Conservation (phyloP, 768 basidiomycete species). For the Coprinopsis cinerea region DNA sequence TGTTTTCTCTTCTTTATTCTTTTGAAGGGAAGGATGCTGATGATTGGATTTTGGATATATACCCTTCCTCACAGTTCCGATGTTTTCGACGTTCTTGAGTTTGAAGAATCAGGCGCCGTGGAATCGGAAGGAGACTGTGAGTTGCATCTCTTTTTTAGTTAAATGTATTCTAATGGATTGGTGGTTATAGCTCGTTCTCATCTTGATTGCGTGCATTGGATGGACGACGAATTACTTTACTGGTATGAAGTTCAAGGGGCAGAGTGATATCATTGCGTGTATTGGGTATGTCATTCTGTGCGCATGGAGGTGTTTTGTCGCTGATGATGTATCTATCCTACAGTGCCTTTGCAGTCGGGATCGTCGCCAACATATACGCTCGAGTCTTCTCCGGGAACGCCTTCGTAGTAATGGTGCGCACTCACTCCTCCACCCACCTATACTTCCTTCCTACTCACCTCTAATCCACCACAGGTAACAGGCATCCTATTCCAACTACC, state of each 20-base stretch:
- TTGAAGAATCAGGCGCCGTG: constrained; percentile 60
- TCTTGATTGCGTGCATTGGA: constrained; percentile 59
- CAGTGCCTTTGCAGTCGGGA: constrained; percentile 75
- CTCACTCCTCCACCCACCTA: not conserved
- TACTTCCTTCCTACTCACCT: not conserved
- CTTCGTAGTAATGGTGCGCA: constrained; percentile 73
- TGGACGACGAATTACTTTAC: constrained; percentile 80
- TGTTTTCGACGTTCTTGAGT: constrained; percentile 62
- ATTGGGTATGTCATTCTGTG: constrained; percentile 44
- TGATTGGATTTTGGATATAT: constrained; percentile 1
- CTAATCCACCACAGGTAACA: constrained; percentile 40
- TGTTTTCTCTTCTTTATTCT: constrained; percentile 5
- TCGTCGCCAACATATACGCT: constrained; percentile 73
- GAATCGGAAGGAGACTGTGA: constrained; percentile 51
- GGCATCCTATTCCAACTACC: constrained; percentile 85
- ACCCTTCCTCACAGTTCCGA: constrained; percentile 70
- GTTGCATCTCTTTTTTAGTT: constrained; percentile 2
- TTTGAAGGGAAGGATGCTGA: not conserved
- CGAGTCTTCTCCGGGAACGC: constrained; percentile 68
- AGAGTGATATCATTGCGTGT: constrained; percentile 74
- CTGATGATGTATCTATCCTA: constrained; percentile 7
- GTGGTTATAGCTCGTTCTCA: constrained; percentile 36
- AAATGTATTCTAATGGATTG: not conserved
- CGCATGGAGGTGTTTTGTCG: not conserved
- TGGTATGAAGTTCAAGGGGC: constrained; percentile 50